Evolutionary conservation across 306 rosid genomes (phyloP).

Genomic region (Prunus dulcis): DNA sequence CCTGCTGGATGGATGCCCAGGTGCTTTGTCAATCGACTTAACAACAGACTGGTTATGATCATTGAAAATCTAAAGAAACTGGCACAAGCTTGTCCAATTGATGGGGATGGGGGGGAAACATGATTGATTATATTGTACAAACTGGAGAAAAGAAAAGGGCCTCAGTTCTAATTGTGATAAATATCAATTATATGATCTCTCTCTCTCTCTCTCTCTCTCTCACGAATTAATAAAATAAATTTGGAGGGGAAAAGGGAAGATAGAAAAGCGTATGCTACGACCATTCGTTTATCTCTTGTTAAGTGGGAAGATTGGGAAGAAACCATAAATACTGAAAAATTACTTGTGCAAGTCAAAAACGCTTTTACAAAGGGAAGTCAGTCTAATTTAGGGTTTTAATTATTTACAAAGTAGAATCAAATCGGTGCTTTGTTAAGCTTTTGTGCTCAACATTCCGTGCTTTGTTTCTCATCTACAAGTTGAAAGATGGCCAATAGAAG

Average conservation of each 20-base stretch:
- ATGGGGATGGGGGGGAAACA: constrained; percentile 17
- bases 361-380: too few relatives aligned
- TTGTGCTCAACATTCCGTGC: too few relatives aligned
- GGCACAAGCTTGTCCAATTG: constrained; percentile 60
- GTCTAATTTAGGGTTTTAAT: too few relatives aligned
- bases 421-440: too few relatives aligned
- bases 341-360: too few relatives aligned
- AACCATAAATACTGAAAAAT: too few relatives aligned
- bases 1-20: constrained; percentile 92
- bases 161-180: background rate
- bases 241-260: background rate
- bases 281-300: background rate
- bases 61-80: constrained; percentile 72
- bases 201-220: background rate
- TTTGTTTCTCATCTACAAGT: too few relatives aligned
- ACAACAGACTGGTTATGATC: constrained; percentile 79
- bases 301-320: too few relatives aligned
- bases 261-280: background rate
- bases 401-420: too few relatives aligned
- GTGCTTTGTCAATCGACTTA: constrained; percentile 81
- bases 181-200: background rate
- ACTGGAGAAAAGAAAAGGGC: background rate
- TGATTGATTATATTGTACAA: constrained; percentile 19
- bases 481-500: too few relatives aligned
- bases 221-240: background rate